These are phyloP conservation scores for Puccinellia tenuiflora DNA, from an alignment of 176 grass and related monocot genomes.

Conservation along the genomic window DNA sequence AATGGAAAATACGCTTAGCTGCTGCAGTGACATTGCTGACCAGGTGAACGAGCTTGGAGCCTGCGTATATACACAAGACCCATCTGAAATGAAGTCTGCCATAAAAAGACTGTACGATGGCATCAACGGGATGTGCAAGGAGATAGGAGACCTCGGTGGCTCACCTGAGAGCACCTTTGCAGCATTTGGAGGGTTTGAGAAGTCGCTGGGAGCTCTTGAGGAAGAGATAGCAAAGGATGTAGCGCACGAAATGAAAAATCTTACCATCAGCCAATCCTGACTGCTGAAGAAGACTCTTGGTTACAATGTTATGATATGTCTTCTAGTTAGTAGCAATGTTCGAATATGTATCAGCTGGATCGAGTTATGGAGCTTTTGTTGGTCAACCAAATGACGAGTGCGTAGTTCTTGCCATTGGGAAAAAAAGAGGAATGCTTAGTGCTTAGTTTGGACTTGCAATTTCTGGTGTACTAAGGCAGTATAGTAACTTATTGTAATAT, in stretches of 20 bases:
- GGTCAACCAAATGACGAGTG: neutral
- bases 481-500: neutral
- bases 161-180: constrained; percentile 33
- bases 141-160: constrained; percentile 44
- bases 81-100: constrained; percentile 48
- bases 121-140: constrained; percentile 36
- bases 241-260: constrained; percentile 35
- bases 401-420: neutral
- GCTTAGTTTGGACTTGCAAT: neutral
- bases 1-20: constrained; percentile 69
- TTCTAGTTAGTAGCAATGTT: neutral
- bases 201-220: constrained; percentile 53
- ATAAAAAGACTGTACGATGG: constrained; percentile 24
- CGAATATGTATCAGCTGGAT: neutral
- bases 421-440: neutral
- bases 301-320: neutral
- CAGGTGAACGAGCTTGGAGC: constrained; percentile 80
- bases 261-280: constrained; percentile 25
- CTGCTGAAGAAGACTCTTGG: neutral
- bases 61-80: constrained; percentile 71
- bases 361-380: neutral
- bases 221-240: constrained; percentile 50
- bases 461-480: neutral
- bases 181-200: constrained; percentile 47
- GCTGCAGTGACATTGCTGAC: constrained; percentile 58